Percentiles rank a stretch among this genome's conserved stretches.
phyloP scores from a whole-genome alignment of 1,139 yeast species.

The Saccharomyces hybrid region DNA sequence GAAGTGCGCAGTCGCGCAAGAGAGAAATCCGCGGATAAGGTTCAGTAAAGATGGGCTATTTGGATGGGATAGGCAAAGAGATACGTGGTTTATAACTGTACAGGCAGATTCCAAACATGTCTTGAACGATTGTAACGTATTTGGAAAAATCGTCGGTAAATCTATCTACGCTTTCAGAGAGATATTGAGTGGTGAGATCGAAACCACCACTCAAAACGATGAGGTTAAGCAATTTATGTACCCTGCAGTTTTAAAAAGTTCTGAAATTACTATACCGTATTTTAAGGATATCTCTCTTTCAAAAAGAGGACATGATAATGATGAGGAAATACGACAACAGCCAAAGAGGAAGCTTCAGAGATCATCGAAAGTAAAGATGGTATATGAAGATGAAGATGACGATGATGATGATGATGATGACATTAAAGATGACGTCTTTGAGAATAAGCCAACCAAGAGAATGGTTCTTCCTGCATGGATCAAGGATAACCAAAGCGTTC shows the following conservation, averaged over 20 bases:
- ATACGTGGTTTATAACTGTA: constrained; percentile 27
- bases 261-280: constrained; percentile 42
- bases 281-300: constrained; percentile 41
- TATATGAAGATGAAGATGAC: constrained; percentile 29
- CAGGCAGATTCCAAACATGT: constrained; percentile 25
- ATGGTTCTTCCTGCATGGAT: constrained; percentile 24
- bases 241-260: constrained; percentile 41
- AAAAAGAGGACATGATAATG: constrained; percentile 6
- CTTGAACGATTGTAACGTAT: constrained; percentile 40
- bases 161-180: constrained; percentile 48
- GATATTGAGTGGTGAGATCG: constrained; percentile 47
- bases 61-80: constrained; percentile 39
- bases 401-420: constrained; percentile 23
- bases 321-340: neutral
- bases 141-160: constrained; percentile 60
- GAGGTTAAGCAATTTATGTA: constrained; percentile 40
- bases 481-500: neutral
- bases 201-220: constrained; percentile 23
- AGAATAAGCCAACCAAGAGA: constrained; percentile 34
- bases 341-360: constrained; percentile 16
- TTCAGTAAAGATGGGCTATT: constrained; percentile 50
- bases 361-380: constrained; percentile 26
- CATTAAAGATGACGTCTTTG: constrained; percentile 9
- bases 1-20: constrained; percentile 39
- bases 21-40: constrained; percentile 48